These are phyloP conservation scores for Clonostachys sp. DNA, from an alignment of 2,329 filamentous ascomycete species.

Conservation along the genomic window DNA sequence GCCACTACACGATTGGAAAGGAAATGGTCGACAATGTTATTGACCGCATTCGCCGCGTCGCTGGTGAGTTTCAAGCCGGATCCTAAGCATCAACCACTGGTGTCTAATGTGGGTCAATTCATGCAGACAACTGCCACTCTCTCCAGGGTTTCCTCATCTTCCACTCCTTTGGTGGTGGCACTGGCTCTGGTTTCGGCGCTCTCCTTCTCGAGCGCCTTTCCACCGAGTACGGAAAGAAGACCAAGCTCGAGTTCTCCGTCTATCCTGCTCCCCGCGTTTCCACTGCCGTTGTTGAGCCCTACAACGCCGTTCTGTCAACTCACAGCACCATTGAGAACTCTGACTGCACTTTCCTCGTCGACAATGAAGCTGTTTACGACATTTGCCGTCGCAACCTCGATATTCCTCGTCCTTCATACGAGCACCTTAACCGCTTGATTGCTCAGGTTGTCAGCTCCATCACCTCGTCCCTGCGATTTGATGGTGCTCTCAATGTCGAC, in stretches of 20 bases:
- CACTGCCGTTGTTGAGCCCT: slow-evolving; percentile 68
- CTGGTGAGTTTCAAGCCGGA: slow-evolving; percentile 41
- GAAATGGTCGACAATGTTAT: slow-evolving; percentile 70
- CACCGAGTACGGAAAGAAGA: slow-evolving; percentile 74
- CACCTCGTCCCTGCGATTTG: slow-evolving; percentile 67
- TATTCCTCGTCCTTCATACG: slow-evolving; percentile 63
- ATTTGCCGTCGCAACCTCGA: slow-evolving; percentile 71
- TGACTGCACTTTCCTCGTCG: slow-evolving; percentile 74
- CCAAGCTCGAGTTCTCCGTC: slow-evolving; percentile 70
- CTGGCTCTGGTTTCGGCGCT: slow-evolving; percentile 68
- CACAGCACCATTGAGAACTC: slow-evolving; percentile 75
- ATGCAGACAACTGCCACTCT: slow-evolving; percentile 64
- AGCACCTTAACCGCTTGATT: slow-evolving; percentile 70
- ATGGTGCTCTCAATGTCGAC: slow-evolving; percentile 69
- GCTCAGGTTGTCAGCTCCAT: slow-evolving; percentile 73
- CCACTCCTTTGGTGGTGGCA: slow-evolving; percentile 71
- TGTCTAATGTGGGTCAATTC: background rate
- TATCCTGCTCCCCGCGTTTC: slow-evolving; percentile 68
- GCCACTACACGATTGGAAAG: slow-evolving; percentile 74
- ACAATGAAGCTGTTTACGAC: slow-evolving; percentile 72
- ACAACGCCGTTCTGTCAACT: slow-evolving; percentile 69
- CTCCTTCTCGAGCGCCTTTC: slow-evolving; percentile 68
- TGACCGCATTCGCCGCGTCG: slow-evolving; percentile 65
- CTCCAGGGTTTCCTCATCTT: slow-evolving; percentile 72
- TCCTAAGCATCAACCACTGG: background rate